Evolutionary conservation across 768 basidiomycete genomes (phyloP), one percentile per base, ranked within the genome.

Genomic region (Lactarius hengduanensis): DNA sequence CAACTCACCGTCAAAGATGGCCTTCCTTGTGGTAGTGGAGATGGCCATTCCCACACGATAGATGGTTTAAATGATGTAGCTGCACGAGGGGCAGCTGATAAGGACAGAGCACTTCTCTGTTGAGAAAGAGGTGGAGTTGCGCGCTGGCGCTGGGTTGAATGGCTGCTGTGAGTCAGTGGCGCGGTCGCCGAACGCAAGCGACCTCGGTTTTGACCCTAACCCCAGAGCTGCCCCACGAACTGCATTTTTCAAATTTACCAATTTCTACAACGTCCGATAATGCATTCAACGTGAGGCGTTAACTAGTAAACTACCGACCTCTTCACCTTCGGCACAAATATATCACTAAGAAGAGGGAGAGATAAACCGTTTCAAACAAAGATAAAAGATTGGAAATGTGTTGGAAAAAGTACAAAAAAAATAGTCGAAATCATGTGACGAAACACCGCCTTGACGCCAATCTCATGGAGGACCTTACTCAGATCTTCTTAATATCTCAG

Each of bases 1-100:
- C 7, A 13, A 45, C 74, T 26, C 62, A 76, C 75, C 74, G 40
- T 76, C 74, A n/a, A 76, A 10, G 11, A 76, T 59, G 16, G 66
- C 66, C 26, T 71, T 71, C 63, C 69, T 76, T 18, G 72, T 71
- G 1, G 65, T 66, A 30, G 71, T 26, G 20, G 73, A 73, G 13
- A 72, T 64, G 5, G 71, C 69, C 73, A 73, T 73, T 22, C 22
- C 30, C 26, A 30, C 47, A n/a, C 32, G 32, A 20, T 26, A 10
- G 32, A 15, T 26, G 9, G 7, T 40, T 32, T 10, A n/a, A 4
- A 13, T 45, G 26, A 40, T 57, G 43, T 0, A 9, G 20, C 18
- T 30, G 32, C 9, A 38, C 50, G 16, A 16, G 20, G 13, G 55
- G 22, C 8, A 34, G 30, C 32, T n/a, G 13, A 22, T 15, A 57